phyloP scores from a whole-genome alignment of 225 moss, liverwort and hornwort species.

The Pseudoscleropodium purum region DNA sequence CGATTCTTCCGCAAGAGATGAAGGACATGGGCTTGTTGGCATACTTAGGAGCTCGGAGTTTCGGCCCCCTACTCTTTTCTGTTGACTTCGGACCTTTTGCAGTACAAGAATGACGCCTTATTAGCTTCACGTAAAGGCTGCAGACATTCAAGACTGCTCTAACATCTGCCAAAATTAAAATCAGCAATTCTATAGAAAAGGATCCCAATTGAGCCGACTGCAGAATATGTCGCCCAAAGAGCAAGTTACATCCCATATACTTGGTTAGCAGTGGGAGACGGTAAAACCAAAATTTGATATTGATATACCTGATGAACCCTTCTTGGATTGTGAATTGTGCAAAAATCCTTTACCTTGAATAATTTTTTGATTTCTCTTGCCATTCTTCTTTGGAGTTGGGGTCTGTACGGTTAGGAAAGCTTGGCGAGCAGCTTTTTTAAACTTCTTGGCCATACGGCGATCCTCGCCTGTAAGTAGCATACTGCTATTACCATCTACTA shows the following conservation, averaged over 20 bases:
- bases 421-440: slow-evolving; percentile 46
- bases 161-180: not conserved
- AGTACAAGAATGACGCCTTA: not conserved
- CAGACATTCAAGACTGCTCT: not conserved
- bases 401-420: slow-evolving; percentile 44
- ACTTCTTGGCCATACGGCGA: slow-evolving; percentile 47
- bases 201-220: not conserved
- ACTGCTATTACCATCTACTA: slow-evolving; percentile 14
- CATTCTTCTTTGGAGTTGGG: slow-evolving; percentile 7
- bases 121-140: not conserved
- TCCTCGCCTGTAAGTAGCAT: slow-evolving; percentile 47
- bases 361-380: slow-evolving; percentile 16
- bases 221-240: not conserved
- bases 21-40: slow-evolving; percentile 76
- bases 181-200: not conserved
- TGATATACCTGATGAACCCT: slow-evolving; percentile 9
- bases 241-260: not conserved
- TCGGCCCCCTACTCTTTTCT: slow-evolving; percentile 7
- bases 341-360: slow-evolving; percentile 2
- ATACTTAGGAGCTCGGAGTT: slow-evolving; percentile 30
- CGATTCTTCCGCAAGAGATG: slow-evolving; percentile 48
- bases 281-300: not conserved
- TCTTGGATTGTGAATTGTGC: slow-evolving; percentile 18
- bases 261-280: not conserved
- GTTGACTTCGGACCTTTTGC: slow-evolving; percentile 3